These are phyloP conservation scores for Hemileccinum impolitum DNA, from an alignment of 768 basidiomycete genomes.

Conservation along the genomic window DNA sequence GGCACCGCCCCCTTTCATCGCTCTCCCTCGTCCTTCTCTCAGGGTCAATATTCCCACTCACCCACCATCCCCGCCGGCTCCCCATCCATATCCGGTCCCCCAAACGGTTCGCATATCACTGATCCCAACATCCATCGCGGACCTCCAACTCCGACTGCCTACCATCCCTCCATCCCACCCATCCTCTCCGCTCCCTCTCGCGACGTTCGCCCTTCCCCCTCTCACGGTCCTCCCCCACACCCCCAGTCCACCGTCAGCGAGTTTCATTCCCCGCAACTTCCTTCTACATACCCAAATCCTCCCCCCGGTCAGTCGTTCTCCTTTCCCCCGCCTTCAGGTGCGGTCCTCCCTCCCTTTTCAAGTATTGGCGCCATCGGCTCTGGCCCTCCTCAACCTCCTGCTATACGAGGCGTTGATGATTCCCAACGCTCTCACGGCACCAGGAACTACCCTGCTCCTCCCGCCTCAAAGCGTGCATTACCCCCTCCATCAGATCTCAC, in stretches of 20 bases:
- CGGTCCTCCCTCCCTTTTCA: constrained; percentile 69
- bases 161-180: constrained; percentile 28
- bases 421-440: constrained; percentile 27
- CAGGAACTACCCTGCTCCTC: constrained; percentile 33
- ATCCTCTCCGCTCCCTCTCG: constrained; percentile 29
- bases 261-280: constrained; percentile 41
- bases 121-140: constrained; percentile 25
- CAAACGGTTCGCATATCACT: constrained; percentile 30
- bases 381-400: constrained; percentile 46
- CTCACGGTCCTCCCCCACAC: constrained; percentile 32
- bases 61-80: constrained; percentile 65
- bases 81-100: constrained; percentile 41
- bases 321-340: constrained; percentile 42
- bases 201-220: constrained; percentile 33
- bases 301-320: constrained; percentile 26
- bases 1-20: constrained; percentile 48
- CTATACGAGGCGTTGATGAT: constrained; percentile 53
- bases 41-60: constrained; percentile 55
- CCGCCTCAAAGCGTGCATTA: constrained; percentile 57
- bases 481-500: constrained; percentile 64
- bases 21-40: constrained; percentile 58
- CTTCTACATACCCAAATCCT: constrained; percentile 44
- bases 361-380: constrained; percentile 56
- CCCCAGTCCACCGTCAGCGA: constrained; percentile 35
- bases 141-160: constrained; percentile 30